Percentiles rank a stretch among this genome's conserved stretches.
Evolutionary conservation across 768 basidiomycete species (phyloP).

Genomic region (Agaricus subrufescens): DNA sequence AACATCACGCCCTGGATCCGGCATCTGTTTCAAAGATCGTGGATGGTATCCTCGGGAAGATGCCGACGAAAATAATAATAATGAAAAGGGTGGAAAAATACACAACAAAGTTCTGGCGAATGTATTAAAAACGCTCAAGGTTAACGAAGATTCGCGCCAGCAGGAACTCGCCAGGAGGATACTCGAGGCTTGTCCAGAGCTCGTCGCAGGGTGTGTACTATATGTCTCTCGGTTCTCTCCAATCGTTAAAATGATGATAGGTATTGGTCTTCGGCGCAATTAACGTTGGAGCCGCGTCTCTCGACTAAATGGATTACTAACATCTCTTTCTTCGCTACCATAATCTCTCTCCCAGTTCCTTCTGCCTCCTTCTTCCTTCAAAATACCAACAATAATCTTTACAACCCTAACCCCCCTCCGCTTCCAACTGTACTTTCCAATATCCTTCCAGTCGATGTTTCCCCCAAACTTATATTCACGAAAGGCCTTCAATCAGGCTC

Average conservation of each 20-base stretch:
- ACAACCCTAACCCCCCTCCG: slow-evolving; percentile 73
- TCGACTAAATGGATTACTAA: slow-evolving; percentile 91
- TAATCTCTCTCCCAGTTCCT: slow-evolving; percentile 78
- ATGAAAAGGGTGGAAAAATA: slow-evolving; percentile 41
- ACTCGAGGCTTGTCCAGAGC: slow-evolving; percentile 78
- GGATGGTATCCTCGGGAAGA: slow-evolving; percentile 87
- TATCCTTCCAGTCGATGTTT: slow-evolving; percentile 66
- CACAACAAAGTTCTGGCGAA: slow-evolving; percentile 84
- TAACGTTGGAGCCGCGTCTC: slow-evolving; percentile 81
- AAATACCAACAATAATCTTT: slow-evolving; percentile 29
- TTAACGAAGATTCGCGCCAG: slow-evolving; percentile 85
- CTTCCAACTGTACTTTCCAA: slow-evolving; percentile 69
- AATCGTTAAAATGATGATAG: slow-evolving; percentile 27
- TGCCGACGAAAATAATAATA: slow-evolving; percentile 37
- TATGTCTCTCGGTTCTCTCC: background rate
- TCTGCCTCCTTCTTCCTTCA: slow-evolving; percentile 54
- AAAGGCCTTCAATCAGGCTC: slow-evolving; percentile 75
- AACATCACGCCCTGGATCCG: slow-evolving; percentile 74
- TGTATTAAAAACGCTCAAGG: slow-evolving; percentile 67
- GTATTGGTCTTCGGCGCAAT: slow-evolving; percentile 63
- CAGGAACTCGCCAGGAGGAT: slow-evolving; percentile 83
- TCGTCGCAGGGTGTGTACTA: slow-evolving; percentile 63
- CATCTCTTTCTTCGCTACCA: slow-evolving; percentile 72
- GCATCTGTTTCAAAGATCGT: slow-evolving; percentile 82
- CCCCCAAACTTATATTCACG: slow-evolving; percentile 70